Percentiles rank a stretch among this genome's conserved stretches.
phyloP scores from a whole-genome alignment of 176 grass and related monocot species.

The Musa acuminata region DNA sequence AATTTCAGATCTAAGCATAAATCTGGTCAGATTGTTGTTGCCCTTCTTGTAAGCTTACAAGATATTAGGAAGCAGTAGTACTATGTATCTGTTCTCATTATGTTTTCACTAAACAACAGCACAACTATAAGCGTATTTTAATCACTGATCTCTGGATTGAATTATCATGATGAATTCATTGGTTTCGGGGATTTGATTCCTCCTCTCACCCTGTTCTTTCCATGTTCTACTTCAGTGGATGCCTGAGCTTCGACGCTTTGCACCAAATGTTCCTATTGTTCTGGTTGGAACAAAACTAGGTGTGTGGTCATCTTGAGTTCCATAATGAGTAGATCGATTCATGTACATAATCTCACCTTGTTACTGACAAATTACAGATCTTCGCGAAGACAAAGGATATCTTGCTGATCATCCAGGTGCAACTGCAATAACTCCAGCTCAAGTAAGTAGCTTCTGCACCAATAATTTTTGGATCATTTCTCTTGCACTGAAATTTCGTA shows the following conservation, averaged over 20 bases:
- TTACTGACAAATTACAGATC: constrained; percentile 40
- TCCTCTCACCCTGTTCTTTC: no score
- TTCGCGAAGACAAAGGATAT: constrained; percentile 72
- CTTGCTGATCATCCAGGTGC: constrained; percentile 60
- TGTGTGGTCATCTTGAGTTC: constrained; percentile 12
- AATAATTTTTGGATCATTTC: background rate
- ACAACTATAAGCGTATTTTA: no score
- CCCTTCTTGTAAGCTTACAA: no score
- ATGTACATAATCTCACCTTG: background rate
- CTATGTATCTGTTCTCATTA: no score
- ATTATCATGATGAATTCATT: no score
- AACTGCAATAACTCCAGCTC: constrained; percentile 42
- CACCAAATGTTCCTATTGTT: constrained; percentile 64
- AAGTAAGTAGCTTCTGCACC: constrained; percentile 23
- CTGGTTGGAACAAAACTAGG: constrained; percentile 92
- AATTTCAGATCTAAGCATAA: no score
- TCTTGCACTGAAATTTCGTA: background rate
- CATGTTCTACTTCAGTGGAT: constrained; percentile 46
- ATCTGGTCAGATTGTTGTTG: no score
- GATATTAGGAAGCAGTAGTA: no score
- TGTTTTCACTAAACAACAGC: no score
- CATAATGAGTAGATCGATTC: background rate
- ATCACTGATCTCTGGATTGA: no score
- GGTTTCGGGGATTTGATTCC: no score
- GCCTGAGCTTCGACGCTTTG: constrained; percentile 85